Base-by-base conservation (phyloP, 2,329 filamentous ascomycete species). In the Pseudopyrenochaeta lycopersici region DNA sequence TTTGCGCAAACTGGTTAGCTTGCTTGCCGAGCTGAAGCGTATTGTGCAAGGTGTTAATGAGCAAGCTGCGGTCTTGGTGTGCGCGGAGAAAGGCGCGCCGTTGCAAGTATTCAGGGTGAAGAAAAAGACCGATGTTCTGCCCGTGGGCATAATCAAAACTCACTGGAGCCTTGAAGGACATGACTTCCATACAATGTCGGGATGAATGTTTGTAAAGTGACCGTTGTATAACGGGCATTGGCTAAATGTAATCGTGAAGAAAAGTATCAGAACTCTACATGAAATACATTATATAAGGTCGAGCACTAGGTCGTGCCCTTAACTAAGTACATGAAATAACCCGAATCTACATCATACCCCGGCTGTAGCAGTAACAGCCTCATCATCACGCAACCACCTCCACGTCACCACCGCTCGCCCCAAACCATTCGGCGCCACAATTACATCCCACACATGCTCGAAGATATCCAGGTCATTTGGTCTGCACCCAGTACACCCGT, bases 1-100 rank as follows among this genome's bases (percentile, higher is more conserved):
- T 5, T 40, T 68, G 29, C 45, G 56, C 17, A 68, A 64, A 43
- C 48, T 70, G 41, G 65, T 56, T 4, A 51, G 45, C 17, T 38
- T 69, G 49, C 46, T 69, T 4, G 32, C 11, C 12, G 38, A 46
- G n/a, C 9, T 68, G 21, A 63, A 49, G 33, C 7, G n/a, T 1
- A 41, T 43, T 2, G 46, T 61, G 14, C 5, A n/a, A 9, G 12
- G 21, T 23, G 54, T 39, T 15, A 17, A 33, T 7, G 30, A 42
- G 4, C 27, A 48, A 12, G 52, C 58, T 15, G 64, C 52, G 2
- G 46, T 66, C 4, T 21, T 67, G 11, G 38, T 66, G 3, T 54
- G 46, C 14, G 49, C 60, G 35, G 33, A 49, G 5, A 66, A 59
- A 23, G 58, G 55, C 1, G 53, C 33, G 6, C 29, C 47, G 7